Base-by-base conservation (phyloP, 768 basidiomycete species). In the Lactifluus piperatus region DNA sequence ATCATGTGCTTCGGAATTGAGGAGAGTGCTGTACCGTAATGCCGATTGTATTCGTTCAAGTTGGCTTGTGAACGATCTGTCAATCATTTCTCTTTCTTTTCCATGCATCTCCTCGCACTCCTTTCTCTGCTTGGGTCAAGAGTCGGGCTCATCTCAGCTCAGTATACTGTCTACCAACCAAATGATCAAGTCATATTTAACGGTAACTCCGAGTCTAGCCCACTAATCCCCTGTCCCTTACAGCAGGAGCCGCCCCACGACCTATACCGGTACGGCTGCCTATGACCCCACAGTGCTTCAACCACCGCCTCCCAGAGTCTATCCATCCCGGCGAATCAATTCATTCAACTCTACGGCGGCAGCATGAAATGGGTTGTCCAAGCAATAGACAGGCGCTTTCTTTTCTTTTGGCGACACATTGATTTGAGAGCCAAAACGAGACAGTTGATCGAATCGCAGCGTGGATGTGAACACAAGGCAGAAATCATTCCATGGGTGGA, bases 341-440 rank as follows among this genome's bases (percentile, higher is more conserved):
- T 69, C 13, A 62, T 85, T 1, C 71, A 75, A 54, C 70, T 84
- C 32, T 63, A 51, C 22, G 67, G 64, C 13, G 57, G 55, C 5
- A 60, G 64, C n/a, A 67, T 72, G 45, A 51, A n/a, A 60, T 5
- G 72, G 70, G 4, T 62, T 82, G 37, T 76, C 76, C 1, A 77
- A 78, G 50, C 68, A 69, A 3, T 73, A 76, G 55, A 67, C 69
- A n/a, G 84, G 82, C 20, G 76, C 81, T 18, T 88, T 88, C 65
- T 77, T 83, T 56, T 87, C 85, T 3, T 88, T 90, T 89, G 8
- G 77, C 82, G 7, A 80, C 79, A 56, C 81, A 82, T 73, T n/a
- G n/a, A n/a, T n/a, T n/a, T n/a, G n/a, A n/a, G n/a, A n/a, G n/a
- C 34, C 34, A 34, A 9, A 11, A 34, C 16, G 14, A 18, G 37